Base-by-base conservation (phyloP, 129 eudicot genomes). In the Saposhnikovia divaricata region DNA sequence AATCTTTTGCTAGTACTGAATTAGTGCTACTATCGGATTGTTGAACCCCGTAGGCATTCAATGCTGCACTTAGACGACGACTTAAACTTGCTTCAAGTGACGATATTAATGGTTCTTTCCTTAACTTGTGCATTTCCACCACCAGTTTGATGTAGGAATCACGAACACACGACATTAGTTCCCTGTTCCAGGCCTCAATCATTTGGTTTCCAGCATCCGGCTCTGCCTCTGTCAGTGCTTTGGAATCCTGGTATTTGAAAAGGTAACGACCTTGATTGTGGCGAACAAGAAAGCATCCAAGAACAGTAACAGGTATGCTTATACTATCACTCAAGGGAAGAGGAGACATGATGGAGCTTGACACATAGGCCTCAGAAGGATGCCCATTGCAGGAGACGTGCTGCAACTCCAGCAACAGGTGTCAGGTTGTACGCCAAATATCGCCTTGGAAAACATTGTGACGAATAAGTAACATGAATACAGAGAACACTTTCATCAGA, bases 341-440 rank as follows among this genome's bases (percentile, higher is more conserved):
- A 70, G 99, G 99, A 50, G 97, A 96, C 97, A 96, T 92, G 80
- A 92, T 87, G 78, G 85, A 84, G 82, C 83, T 83, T 74, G 89
- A 72, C 65, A 87, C 76, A 75, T 75, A 84, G 50, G 86, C 69
- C 37, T 90, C 85, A 15, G 85, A 83, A 82, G 95, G 98, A 81
- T 73, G 83, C 25, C 95, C 97, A 50, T 96, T 86, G 82, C 95
- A 86, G 73, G 90, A 90, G 34, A 96, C 87, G 99, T 82, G 92
- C 95, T 78, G 99, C 99, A 84, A 96, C 92, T 78, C 99, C 99
- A 86, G 96, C 99, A 45, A 92, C 98, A 80, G 99, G 99, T 71
- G 96, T 92, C 84, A 96, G 86, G 87, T 92, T 96, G 90, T 96
- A 96, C 23, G 99, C 99, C 83, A 92, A 86, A 79, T 96, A 96